Evolutionary conservation across 257 asterid species (phyloP), one percentile per base, ranked within the genome.

Genomic region (Jacaranda mimosifolia): DNA sequence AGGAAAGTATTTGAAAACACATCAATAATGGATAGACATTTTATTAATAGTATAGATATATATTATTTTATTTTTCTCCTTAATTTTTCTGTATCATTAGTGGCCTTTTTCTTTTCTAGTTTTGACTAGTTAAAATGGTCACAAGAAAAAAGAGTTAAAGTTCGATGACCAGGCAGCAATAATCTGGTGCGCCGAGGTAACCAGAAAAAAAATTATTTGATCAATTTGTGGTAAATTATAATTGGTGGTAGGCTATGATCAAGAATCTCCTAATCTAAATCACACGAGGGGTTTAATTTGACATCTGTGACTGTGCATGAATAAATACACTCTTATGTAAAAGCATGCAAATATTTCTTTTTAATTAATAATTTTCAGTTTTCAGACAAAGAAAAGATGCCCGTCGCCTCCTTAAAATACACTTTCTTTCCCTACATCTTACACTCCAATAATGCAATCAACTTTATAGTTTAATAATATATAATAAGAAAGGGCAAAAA

Each of bases 391-490:
- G 75, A 68, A 74, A 36, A 62, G 70, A 65, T 70, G 77, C 43
- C 71, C 82, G 76, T 80, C 48, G 57, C 63, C 21, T 43, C 72
- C 59, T 60, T 64, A 68, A 83, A 72, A 64, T 39, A 49, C 35
- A 14, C 43, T 19, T 40, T 69, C 51, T 70, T 59, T 36, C 69
- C 63, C 13, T 78, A 9, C 68, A 79, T 67, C 78, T 74, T 51
- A 78, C 80, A 71, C 39, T 66, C 45, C 82, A 89, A 83, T 85
- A 83, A 85, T 84, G 78, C 87, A 74, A 57, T 55, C 73, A 72
- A 32, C 79, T 80, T 63, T 77, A 9, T 57, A 49, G 21, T 10
- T 66, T 17, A 40, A 55, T 72, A 9, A 39, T 76, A 21, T 58
- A 60, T 17, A 42, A 42, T 12, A 14, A 42, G 7, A 4, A 5